Base-by-base conservation (phyloP, 1,139 yeast genomes). In the Candida albicans region DNA sequence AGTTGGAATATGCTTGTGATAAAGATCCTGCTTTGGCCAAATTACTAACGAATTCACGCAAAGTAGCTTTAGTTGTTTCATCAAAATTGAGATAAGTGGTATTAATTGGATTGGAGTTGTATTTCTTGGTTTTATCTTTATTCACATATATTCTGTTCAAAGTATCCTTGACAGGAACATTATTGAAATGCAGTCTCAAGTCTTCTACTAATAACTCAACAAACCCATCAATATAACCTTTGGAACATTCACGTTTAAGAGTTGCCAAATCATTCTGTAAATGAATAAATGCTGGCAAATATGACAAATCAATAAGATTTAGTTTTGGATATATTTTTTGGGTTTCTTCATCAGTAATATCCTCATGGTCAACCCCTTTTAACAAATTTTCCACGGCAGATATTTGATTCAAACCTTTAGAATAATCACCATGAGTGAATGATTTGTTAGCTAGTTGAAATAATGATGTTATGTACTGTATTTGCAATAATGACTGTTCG, bases 401-500 rank as follows among this genome's bases (percentile, higher is more conserved):
- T 0, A 87, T 72, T 45, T 77, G 68, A 45, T 78, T 78, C 46
- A 88, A 64, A 43, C 77, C 70, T 38, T 67, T 62, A 12, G 60
- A 59, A 51, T 61, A 63, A 22, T 75, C 65, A 3, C 73, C 75
- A 25, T 70, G 61, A 14, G 63, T 61, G 55, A 69, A 78, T n/a
- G 79, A 61, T 11, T 64, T 51, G 49, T 75, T 77, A 4, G 91
- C 83, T 46, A 75, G 63, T 39, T 80, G 81, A 10, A 81, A 73
- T 15, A 75, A 67, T 8, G 71, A 68, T 31, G 76, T 52, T 1
- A 84, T 67, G 9, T 70, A 68, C 43, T 77, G 73, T 2, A 87
- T 67, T 62, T 90, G 96, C n/a, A 80, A 54, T 38, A 89, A 61
- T 1, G 85, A 70, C 41, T 80, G 80, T 52, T 85, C 88, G 39